Base-by-base conservation (phyloP, 768 basidiomycete genomes). In the Clitopilus hobsonii region DNA sequence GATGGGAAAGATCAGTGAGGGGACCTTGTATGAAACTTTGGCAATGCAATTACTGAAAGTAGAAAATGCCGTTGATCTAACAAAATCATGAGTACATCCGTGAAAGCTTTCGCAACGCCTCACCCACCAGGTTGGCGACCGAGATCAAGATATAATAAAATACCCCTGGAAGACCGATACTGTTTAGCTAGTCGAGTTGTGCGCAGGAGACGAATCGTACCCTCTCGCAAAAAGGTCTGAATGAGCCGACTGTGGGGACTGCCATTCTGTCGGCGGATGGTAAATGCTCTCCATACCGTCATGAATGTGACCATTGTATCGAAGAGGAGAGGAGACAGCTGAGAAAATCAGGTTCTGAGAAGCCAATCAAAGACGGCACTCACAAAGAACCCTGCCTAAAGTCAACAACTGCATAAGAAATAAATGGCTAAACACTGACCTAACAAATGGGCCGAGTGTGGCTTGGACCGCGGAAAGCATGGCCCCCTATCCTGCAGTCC, bases 131-230 rank as follows among this genome's bases (percentile, higher is more conserved):
- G 72, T 92, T 92, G 49, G 89, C 89, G 51, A 91, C 83, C n/a
- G 89, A 91, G 65, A 92, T 91, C 59, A 92, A 69, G 56, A 92
- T 78, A 64, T 90, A 92, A 64, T 91, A 92, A 67, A 91, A 91
- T 57, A 91, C 84, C 58, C 89, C 88, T 86, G 61, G 20, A 48
- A 52, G 6, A 22, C n/a, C 36, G 13, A 18, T 61, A 49, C 24
- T 24, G 38, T 18, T 26, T 52, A 10, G 23, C 38, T n/a, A n/a
- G 38, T 10, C 32, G 48, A 49, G 49, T 58, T 13, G 45, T 26
- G 28, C 36, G 36, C 20, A 26, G 20, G 29, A 20, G 48, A 32
- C 49, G 25, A 45, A 45, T 60, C 67, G 29, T 63, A 85, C 87
- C 89, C 76, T 91, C 89, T 51, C 88, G 86, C 60, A 91, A 75